phyloP scores from a whole-genome alignment of 2,329 filamentous ascomycete species.

The Aspergillus pseudotamarii region DNA sequence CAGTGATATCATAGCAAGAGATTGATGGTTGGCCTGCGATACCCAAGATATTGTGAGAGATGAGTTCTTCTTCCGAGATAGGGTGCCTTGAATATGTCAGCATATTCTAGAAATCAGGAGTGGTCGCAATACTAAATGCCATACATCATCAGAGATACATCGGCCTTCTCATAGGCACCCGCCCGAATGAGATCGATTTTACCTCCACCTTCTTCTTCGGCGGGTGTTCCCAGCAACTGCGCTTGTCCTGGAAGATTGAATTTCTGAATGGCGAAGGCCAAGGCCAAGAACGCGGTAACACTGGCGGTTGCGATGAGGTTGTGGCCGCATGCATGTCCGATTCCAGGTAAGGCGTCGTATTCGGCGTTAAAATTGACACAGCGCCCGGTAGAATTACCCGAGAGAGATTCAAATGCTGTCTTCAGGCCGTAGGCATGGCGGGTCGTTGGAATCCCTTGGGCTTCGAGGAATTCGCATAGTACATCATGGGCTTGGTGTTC shows the following conservation, averaged over 20 bases:
- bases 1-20: conserved; percentile 17
- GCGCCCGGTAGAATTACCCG: conserved; percentile 7
- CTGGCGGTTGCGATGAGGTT: conserved; percentile 25
- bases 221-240: conserved; percentile 20
- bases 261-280: conserved; percentile 13
- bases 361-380: conserved; percentile 24
- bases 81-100: not conserved
- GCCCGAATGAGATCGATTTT: conserved; percentile 14
- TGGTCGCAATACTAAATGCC: not conserved
- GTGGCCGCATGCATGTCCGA: conserved; percentile 29
- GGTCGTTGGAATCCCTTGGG: conserved; percentile 12
- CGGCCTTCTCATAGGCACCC: conserved; percentile 13
- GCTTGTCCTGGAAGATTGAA: conserved; percentile 6
- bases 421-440: conserved; percentile 18
- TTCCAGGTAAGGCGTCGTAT: conserved; percentile 26
- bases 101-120: not conserved
- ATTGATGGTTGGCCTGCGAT: not conserved
- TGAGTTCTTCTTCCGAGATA: not conserved
- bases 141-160: conserved; percentile 16
- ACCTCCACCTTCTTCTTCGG: conserved; percentile 23
- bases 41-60: not conserved
- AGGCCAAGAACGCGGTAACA: conserved; percentile 18
- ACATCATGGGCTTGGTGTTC: conserved; percentile 21
- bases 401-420: not conserved
- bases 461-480: conserved; percentile 19